Evolutionary conservation across 345 rosid species (phyloP).

Genomic region (Abelmoschus esculentus): DNA sequence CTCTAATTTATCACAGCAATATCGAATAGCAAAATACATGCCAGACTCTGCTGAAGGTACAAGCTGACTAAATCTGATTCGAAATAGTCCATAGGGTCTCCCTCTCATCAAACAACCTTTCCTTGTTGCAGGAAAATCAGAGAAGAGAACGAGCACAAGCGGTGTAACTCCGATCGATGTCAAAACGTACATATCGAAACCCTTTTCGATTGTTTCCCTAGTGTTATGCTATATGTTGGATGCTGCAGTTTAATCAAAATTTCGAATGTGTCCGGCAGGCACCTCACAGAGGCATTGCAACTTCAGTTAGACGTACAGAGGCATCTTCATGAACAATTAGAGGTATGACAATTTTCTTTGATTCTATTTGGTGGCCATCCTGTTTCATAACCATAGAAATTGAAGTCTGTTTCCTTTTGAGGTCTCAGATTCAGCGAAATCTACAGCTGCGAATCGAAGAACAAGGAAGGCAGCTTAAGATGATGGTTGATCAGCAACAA

Average conservation of each 20-base stretch:
- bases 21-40: slow-evolving; percentile 76
- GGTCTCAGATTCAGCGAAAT: slow-evolving; percentile 59
- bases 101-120: background rate
- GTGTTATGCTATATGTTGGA: background rate
- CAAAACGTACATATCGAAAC: slow-evolving; percentile 35
- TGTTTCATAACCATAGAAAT: background rate
- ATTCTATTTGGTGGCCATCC: background rate
- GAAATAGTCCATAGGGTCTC: no score
- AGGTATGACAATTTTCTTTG: slow-evolving; percentile 31
- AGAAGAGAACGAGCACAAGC: slow-evolving; percentile 30
- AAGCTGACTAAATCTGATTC: no score
- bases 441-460: slow-evolving; percentile 78
- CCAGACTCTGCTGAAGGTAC: slow-evolving; percentile 67
- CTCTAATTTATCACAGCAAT: slow-evolving; percentile 42
- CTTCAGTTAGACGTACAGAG: slow-evolving; percentile 80
- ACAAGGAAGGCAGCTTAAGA: slow-evolving; percentile 70
- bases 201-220: background rate
- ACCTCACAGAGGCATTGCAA: slow-evolving; percentile 69
- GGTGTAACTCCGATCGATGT: slow-evolving; percentile 40
- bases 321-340: slow-evolving; percentile 89
- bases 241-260: background rate
- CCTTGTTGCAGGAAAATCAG: slow-evolving; percentile 49
- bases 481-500: slow-evolving; percentile 78
- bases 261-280: slow-evolving; percentile 34
- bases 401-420: background rate